Base-by-base conservation (phyloP, 2,329 filamentous ascomycete species). In the Pseudophaeomoniella oleicola region DNA sequence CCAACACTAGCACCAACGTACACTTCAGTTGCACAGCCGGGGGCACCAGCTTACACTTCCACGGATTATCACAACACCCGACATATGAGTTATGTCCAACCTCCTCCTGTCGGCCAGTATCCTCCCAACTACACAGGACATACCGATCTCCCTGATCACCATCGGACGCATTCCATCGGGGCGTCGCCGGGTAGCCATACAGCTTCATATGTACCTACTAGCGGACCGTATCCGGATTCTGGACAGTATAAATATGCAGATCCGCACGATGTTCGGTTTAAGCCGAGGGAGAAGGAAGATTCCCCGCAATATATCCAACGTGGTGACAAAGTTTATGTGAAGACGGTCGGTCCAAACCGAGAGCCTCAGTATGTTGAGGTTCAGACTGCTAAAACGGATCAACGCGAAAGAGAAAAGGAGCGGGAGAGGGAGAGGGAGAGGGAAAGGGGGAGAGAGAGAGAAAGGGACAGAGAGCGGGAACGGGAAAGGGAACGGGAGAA, bases 181-280 rank as follows among this genome's bases (percentile, higher is more conserved):
- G 16, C 29, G 14, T 13, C 34, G n/a, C 22, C 47, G 16, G 37
- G 34, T 4, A 37, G n/a, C n/a, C n/a, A n/a, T n/a, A n/a, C n/a
- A n/a, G n/a, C n/a, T n/a, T n/a, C n/a, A n/a, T n/a, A n/a, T n/a
- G n/a, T n/a, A n/a, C n/a, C 46, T 14, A 27, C 6, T 27, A n/a
- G 9, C n/a, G n/a, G 22, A 27, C 6, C n/a, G 22, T 59, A 60
- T 45, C 54, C 55, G 9, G 43, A 54, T 3, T 54, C 51, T 1
- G 34, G 46, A 10, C 45, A 46, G 15, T 61, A 47, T 30, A 57
- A 61, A 40, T 62, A 61, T 43, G 56, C 58, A 3, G 54, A 60
- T 22, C 42, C 57, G 11, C 57, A 59, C 33, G 51, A 52, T 0
- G 56, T 37, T 14, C 32, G 32, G 14, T 43, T 58, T 42, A 6